Conservation (phyloP, 305 asterid genomes). For the Rubia peregrina region DNA sequence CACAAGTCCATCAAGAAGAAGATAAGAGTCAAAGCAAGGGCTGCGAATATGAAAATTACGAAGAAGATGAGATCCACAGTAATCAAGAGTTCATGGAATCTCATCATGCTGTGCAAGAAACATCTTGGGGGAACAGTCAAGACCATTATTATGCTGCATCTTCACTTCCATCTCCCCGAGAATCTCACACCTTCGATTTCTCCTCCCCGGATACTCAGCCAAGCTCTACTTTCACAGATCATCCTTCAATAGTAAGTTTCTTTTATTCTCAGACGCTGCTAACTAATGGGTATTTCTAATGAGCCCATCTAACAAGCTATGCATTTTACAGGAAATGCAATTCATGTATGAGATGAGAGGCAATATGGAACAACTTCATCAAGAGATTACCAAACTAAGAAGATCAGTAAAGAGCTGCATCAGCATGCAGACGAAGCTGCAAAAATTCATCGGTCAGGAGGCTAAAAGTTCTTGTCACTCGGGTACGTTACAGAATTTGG, state of each 20-base stretch:
- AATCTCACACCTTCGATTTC: conserved; percentile 31
- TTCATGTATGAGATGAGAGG: conserved; percentile 67
- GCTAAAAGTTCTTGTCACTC: conserved; percentile 40
- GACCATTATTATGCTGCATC: conserved; percentile 27
- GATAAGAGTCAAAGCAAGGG: conserved; percentile 21
- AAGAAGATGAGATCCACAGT: conserved; percentile 31
- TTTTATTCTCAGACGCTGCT: background rate
- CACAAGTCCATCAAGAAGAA: conserved; percentile 7
- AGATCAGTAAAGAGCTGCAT: conserved; percentile 61
- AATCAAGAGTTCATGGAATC: conserved; percentile 31
- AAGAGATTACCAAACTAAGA: conserved; percentile 63
- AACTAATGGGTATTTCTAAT: background rate
- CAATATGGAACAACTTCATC: conserved; percentile 72
- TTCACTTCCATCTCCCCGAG: conserved; percentile 41
- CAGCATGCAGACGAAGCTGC: conserved; percentile 56
- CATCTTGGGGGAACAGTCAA: conserved; percentile 40
- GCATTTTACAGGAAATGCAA: conserved; percentile 62
- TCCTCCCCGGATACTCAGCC: conserved; percentile 36
- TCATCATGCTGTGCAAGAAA: conserved; percentile 27
- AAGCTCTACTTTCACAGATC: conserved; percentile 30
- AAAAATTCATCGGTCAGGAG: conserved; percentile 47
- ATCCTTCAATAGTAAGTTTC: conserved; percentile 50
- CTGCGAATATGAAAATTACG: conserved; percentile 34
- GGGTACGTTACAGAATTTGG: conserved; percentile 30
- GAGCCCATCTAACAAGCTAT: background rate